These are phyloP conservation scores for Ascochyta lentis DNA, from an alignment of 2,329 filamentous ascomycete genomes.

Conservation along the genomic window DNA sequence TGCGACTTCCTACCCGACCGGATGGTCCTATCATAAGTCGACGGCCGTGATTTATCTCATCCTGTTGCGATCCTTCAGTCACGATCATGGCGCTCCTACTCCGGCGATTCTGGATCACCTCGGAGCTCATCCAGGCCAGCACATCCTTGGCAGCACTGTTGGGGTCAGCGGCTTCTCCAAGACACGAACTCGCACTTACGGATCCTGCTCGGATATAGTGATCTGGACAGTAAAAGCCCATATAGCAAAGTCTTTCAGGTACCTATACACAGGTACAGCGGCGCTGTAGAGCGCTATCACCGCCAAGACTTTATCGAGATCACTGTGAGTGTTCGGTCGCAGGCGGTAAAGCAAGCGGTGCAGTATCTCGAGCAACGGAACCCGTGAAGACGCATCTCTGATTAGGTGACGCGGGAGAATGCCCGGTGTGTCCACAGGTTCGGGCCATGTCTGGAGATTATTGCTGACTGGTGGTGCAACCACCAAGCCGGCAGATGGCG, in stretches of 20 bases:
- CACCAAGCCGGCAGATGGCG: slow-evolving; percentile 10
- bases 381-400: slow-evolving; percentile 20
- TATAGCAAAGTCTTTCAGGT: slow-evolving; percentile 25
- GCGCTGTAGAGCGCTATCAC: slow-evolving; percentile 35
- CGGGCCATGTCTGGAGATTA: slow-evolving; percentile 26
- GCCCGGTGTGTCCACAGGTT: slow-evolving; percentile 34
- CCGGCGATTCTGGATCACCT: slow-evolving; percentile 32
- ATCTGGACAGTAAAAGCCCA: slow-evolving; percentile 32
- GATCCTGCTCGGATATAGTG: slow-evolving; percentile 32
- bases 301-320: slow-evolving; percentile 33
- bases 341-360: slow-evolving; percentile 35
- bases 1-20: not conserved
- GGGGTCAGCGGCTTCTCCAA: not conserved
- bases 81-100: slow-evolving; percentile 34
- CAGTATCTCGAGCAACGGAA: slow-evolving; percentile 39
- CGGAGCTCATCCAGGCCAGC: slow-evolving; percentile 33
- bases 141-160: slow-evolving; percentile 30
- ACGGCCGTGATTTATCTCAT: not conserved
- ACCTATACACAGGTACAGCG: slow-evolving; percentile 22
- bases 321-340: slow-evolving; percentile 19
- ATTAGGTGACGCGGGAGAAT: slow-evolving; percentile 35
- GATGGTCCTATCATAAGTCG: not conserved
- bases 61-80: slow-evolving; percentile 22
- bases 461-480: slow-evolving; percentile 1
- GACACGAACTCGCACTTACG: slow-evolving; percentile 1